Evolutionary conservation across 192 early-diverging fungal genomes (phyloP).

Genomic region (Diversispora epigaea): DNA sequence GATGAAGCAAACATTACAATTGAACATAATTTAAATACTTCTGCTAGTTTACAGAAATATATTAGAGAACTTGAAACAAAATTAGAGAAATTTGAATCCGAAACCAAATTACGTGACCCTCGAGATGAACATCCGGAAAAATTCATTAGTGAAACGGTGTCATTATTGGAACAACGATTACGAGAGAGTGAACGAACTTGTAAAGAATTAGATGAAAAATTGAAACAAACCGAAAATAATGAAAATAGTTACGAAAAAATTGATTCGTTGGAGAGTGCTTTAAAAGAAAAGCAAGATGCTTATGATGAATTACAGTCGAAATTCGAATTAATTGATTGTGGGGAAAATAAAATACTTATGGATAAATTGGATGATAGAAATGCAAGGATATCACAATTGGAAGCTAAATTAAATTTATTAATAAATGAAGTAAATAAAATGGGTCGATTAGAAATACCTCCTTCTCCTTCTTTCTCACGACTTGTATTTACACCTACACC

Average conservation of each 20-base stretch:
- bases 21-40: conserved; percentile 1
- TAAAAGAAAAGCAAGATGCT: background rate
- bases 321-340: no score
- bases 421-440: conserved; percentile 5
- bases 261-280: background rate
- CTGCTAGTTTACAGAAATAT: conserved; percentile 3
- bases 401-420: background rate
- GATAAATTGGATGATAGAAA: background rate
- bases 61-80: background rate
- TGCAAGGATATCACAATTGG: background rate
- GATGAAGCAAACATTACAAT: background rate
- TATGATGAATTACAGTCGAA: background rate
- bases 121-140: background rate
- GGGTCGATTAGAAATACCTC: background rate
- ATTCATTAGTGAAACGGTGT: background rate
- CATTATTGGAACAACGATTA: conserved; percentile 9
- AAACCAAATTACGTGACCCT: background rate
- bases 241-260: no score
- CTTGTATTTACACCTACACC: no score
- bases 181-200: background rate
- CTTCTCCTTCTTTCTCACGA: background rate
- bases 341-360: background rate
- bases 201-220: background rate
- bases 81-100: conserved; percentile 8
- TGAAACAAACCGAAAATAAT: no score